Evolutionary conservation across 208 protist genomes (phyloP), one percentile per base, ranked within the genome.

Genomic region (Leishmania aethiopica): DNA sequence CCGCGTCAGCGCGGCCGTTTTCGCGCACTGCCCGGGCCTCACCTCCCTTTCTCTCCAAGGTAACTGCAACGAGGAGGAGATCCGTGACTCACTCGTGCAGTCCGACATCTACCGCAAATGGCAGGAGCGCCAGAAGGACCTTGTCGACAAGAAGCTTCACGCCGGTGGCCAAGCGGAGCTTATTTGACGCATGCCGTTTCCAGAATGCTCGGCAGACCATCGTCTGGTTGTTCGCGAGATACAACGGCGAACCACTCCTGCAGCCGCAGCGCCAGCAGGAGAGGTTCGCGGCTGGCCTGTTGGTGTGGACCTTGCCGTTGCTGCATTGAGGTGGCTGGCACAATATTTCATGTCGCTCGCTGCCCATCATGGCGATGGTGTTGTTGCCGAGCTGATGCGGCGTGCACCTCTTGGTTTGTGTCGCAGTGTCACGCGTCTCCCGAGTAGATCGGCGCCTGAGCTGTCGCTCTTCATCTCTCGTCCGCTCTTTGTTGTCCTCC

Each of bases 71-170:
- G 77, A 89, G 59, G 76, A 66, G 3, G 60, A 42, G 47, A 71
- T 93, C 1, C 60, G 66, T 45, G 75, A 77, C 25, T 75, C 77
- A n/a, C 80, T 90, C 28, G 72, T 66, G 1, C n/a, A 75, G 71
- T 81, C 84, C 2, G 62, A 64, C 6, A 51, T 75, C 51, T 91
- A 87, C 73, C 78, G 86, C 42, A 51, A 75, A 15, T 93, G 90
- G 88, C 81, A 80, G 51, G 72, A 60, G 15, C 35, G 59, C 7
- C 74, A 88, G 42, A 82, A 75, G 22, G 79, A 75, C 5, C 81
- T 80, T 0, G 82, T 91, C 5, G 79, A 90, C 75, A 86, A 82
- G 35, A 81, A 88, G 51, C 60, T 89, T 7, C 51, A 75, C 40
- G 79, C 78, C 19, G 85, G 66, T 15, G 88, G 85, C 15, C 55